Evolutionary conservation across 208 protist genomes (phyloP).

Genomic region (Crithidia acanthocephali): DNA sequence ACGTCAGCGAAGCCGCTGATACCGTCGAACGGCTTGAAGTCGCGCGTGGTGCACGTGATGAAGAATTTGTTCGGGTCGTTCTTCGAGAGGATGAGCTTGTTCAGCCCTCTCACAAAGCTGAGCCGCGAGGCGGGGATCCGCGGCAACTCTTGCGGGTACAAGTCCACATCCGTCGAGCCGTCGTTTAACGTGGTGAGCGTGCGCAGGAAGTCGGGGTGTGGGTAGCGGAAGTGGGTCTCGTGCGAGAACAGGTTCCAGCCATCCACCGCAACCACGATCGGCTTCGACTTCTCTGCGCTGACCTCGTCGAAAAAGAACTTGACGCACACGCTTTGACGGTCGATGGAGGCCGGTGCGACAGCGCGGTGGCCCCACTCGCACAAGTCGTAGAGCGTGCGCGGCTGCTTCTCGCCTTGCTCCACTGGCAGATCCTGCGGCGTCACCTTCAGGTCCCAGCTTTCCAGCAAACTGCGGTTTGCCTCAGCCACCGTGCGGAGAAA

Average conservation of each 20-base stretch:
- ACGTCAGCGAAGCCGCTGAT: constrained; percentile 85
- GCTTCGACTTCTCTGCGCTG: constrained; percentile 77
- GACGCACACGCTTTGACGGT: constrained; percentile 88
- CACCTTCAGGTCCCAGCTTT: constrained; percentile 68
- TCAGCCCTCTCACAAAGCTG: constrained; percentile 89
- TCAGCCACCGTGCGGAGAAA: constrained; percentile 84
- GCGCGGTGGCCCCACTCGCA: constrained; percentile 85
- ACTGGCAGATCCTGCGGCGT: constrained; percentile 85
- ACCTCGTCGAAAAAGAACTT: constrained; percentile 94
- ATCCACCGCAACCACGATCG: constrained; percentile 90
- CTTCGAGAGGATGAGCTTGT: constrained; percentile 83
- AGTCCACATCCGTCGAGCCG: constrained; percentile 79
- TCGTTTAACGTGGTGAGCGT: constrained; percentile 82
- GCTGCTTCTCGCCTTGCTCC: constrained; percentile 77
- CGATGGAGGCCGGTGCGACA: constrained; percentile 84
- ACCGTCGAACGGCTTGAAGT: constrained; percentile 92
- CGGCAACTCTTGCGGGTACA: constrained; percentile 90
- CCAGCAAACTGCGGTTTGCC: constrained; percentile 62
- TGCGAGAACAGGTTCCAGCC: constrained; percentile 92
- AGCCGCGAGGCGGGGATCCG: constrained; percentile 89
- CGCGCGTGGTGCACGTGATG: constrained; percentile 88
- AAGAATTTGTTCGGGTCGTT: constrained; percentile 92
- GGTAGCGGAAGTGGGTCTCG: constrained; percentile 92
- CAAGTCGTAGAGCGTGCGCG: constrained; percentile 77
- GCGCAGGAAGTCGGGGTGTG: constrained; percentile 90